Evolutionary conservation across 2,329 filamentous ascomycete genomes (phyloP), one percentile per base, ranked within the genome.

Genomic region (Fonsecaea nubica): DNA sequence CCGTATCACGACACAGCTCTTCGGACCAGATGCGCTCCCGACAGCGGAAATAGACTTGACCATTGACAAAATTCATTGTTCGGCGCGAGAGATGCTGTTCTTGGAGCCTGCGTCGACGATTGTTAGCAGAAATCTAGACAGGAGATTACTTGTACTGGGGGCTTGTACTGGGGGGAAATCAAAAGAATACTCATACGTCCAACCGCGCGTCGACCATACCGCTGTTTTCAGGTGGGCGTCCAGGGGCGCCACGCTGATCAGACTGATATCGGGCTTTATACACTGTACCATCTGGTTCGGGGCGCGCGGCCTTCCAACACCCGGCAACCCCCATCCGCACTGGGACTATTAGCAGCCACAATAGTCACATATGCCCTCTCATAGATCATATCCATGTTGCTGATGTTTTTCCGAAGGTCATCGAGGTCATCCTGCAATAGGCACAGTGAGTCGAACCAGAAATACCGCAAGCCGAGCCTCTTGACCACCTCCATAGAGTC

Each of bases 381-480:
- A 38, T 57, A 63, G 6, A 63, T 53, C 32, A 63, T 50, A 32
- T 63, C 60, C 60, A 63, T 57, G 18, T 63, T 40, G 4, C 10
- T 38, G 18, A 63, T 63, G 13, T 32, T 38, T 12, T 38, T 15
- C 9, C 30, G 12, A 21, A 33, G 35, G 15, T 63, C 50, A 13
- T 33, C 52, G 15, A 42, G 25, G 30, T 63, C 60, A 18, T 63
- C 50, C n/a, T 63, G 60, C 13, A 55, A 30, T 18, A 63, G 35
- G 12, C 60, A 63, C 35, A 55, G 53, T 30, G 50, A 55, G 35
- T 63, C 60, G 21, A 63, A 42, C 60, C 60, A 63, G 6, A 63
- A 30, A 45, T 55, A 48, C n/a, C 42, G 42, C 10, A 48, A 12
- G n/a, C 10, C 6, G 42, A 48, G 42, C 2, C 8, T 48, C 42